Evolutionary conservation across 495 filamentous ascomycete genomes (phyloP), one percentile per base, ranked within the genome.

Genomic region (Penicillium lividum): DNA sequence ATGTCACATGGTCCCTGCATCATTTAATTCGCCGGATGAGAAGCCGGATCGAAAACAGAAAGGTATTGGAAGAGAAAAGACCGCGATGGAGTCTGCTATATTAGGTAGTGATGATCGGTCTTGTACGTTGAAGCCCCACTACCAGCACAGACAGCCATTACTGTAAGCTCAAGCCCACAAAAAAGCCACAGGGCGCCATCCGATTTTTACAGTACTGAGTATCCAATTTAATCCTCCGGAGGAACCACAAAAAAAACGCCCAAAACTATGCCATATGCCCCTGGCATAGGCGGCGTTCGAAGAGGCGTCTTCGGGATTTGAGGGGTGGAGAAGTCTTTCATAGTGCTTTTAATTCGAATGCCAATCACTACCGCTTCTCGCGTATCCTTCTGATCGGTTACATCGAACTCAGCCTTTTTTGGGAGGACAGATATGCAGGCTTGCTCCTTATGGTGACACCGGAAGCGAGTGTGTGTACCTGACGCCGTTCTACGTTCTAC

Each of bases 401-500:
- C 25, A 27, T 46, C 13, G 16, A 11, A 11, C 1, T 11, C 7
- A 25, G 7, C 9, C 18, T 22, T 45, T 5, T 25, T 46, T 46
- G 25, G 16, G 43, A 25, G 4, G 25, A 22, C 16, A 46, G 7
- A 27, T 46, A 46, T 46, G 43, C 43, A 27, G 25, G 43, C 43
- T 46, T 46, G 16, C 43, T 27, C 18, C 43, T 27, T 27, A 18
- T 27, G 43, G 43, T 46, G 10, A 46, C 43, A 46, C 25, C 8
- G n/a, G 38, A 40, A 40, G 38, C 38, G 38, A 40, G 38, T 40
- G 15, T 40, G 18, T 27, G 43, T 46, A n/a, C 43, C 43, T 46
- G 43, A 46, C 16, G 25, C 18, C 10, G 43, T 46, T 46, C 18
- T 46, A 46, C 43, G 43, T 27, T 46, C 43, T 27, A 27, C 10